These are phyloP conservation scores for Phytopythium cucurbitacearum DNA, from an alignment of 352 stramenopile genomes.

Conservation along the genomic window DNA sequence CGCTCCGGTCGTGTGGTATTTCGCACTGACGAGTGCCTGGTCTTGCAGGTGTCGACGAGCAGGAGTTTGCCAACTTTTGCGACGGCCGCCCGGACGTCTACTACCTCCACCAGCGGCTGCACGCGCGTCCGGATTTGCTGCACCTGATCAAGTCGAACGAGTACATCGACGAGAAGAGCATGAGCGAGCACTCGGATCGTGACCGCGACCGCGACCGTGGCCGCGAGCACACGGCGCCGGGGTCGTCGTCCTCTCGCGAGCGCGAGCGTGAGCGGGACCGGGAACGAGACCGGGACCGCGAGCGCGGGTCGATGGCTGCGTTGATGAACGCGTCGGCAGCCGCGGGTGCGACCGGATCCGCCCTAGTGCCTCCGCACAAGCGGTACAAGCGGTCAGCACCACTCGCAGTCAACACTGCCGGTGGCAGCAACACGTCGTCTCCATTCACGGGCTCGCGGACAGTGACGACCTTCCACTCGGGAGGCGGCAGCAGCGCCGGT, in stretches of 20 bases:
- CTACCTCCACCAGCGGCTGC: constrained; percentile 74
- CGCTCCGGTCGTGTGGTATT: too few relatives aligned
- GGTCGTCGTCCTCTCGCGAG: constrained; percentile 13
- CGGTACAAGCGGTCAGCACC: constrained; percentile 55
- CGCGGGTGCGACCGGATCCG: constrained; percentile 7
- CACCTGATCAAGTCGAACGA: constrained; percentile 83
- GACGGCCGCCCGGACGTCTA: constrained; percentile 70
- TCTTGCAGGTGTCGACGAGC: constrained; percentile 61
- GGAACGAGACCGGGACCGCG: too few relatives aligned
- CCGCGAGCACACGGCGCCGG: too few relatives aligned
- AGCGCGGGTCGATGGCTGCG: too few relatives aligned
- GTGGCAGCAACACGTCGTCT: not conserved
- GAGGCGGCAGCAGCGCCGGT: not conserved
- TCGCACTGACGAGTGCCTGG: constrained; percentile 18
- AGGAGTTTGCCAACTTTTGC: constrained; percentile 79
- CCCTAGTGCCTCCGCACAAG: constrained; percentile 43
- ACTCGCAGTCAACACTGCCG: not conserved
- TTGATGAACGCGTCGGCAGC: too few relatives aligned
- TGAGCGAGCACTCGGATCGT: constrained; percentile 48
- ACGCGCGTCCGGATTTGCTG: constrained; percentile 64
- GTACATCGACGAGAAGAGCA: constrained; percentile 76
- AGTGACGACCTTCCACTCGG: constrained; percentile 6
- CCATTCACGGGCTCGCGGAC: constrained; percentile 1
- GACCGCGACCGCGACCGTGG: constrained; percentile 14
- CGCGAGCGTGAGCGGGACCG: too few relatives aligned